Base-by-base conservation (phyloP, 2,329 filamentous ascomycete species). In the Lecanicillium sp. region DNA sequence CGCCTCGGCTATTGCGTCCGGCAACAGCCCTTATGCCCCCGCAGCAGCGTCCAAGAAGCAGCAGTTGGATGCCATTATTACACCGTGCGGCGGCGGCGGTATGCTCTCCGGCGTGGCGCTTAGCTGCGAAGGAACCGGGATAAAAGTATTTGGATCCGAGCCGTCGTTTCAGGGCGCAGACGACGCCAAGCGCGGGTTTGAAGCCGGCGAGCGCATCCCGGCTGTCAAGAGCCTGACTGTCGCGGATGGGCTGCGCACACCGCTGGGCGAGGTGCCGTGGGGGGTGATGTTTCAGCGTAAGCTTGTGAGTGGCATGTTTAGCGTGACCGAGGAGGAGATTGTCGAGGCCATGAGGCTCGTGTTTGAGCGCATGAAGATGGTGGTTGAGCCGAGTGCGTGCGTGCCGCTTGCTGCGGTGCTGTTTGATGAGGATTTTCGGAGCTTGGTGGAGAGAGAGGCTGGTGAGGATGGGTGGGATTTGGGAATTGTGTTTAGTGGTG, bases 61-160 rank as follows among this genome's bases (percentile, higher is more conserved):
- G 55, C 34, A 59, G 62, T 0, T 88, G 1, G 70, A 87, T 56
- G 83, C 78, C 9, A 78, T 95, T 34, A 80, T 96, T 18, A 76
- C 86, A 1, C 89, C 89, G 0, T 81, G 87, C 52, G 87, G 89
- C 17, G 90, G 92, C 17, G 92, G 90, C 7, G 90, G 92, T 3
- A 79, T 96, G 70, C 76, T 95, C 18, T 80, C 80, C 1, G 90
- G 90, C 32, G 79, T 87, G 7, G 87, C 89, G 9, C 79, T 90
- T 4, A 83, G 80, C 45, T 78, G 82, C 50, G 71, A 81, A 33
- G 78, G 76, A 16, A 89, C 84, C 0, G 74, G 78, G 0, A 84
- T 84, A 37, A 63, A 63, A 1, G 87, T 95, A 2, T 96, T 92
- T 59, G 89, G 88, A 15, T 82, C 88, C 0, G 92, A 96, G 64